Percentiles rank a stretch among this genome's conserved stretches.
phyloP scores from a whole-genome alignment of 768 basidiomycete genomes.

The Tylopilus intermedius region DNA sequence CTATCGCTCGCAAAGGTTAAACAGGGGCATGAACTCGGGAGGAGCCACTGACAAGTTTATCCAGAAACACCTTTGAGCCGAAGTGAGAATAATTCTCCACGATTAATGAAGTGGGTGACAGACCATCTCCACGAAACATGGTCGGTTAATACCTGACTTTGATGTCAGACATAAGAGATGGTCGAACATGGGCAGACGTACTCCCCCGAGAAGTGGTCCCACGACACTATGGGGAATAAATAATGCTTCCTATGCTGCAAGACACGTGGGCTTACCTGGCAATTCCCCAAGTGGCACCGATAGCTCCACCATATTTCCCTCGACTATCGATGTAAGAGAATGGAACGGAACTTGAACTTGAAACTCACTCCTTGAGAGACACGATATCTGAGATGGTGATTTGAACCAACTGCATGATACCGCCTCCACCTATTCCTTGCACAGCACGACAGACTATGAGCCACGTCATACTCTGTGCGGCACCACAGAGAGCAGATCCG shows the following conservation, averaged over 20 bases:
- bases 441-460: conserved; percentile 37
- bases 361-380: conserved; percentile 28
- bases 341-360: neutral
- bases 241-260: neutral
- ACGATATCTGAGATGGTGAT: conserved; percentile 40
- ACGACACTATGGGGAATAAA: conserved; percentile 28
- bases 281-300: conserved; percentile 40
- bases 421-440: conserved; percentile 42
- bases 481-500: conserved; percentile 39
- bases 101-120: conserved; percentile 7
- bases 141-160: conserved; percentile 30
- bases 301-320: conserved; percentile 35
- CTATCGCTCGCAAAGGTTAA: conserved; percentile 13
- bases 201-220: conserved; percentile 41
- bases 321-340: conserved; percentile 21
- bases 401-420: conserved; percentile 33
- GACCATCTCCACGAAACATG: conserved; percentile 39
- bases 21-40: neutral
- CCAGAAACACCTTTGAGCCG: conserved; percentile 31
- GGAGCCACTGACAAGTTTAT: conserved; percentile 29
- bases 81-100: neutral
- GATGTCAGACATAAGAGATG: neutral
- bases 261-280: conserved; percentile 24
- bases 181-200: conserved; percentile 10
- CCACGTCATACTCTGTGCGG: conserved; percentile 42